Conservation (phyloP, 371 early-diverging fungal genomes). For the Amoeboaphelidium protococcarum region DNA sequence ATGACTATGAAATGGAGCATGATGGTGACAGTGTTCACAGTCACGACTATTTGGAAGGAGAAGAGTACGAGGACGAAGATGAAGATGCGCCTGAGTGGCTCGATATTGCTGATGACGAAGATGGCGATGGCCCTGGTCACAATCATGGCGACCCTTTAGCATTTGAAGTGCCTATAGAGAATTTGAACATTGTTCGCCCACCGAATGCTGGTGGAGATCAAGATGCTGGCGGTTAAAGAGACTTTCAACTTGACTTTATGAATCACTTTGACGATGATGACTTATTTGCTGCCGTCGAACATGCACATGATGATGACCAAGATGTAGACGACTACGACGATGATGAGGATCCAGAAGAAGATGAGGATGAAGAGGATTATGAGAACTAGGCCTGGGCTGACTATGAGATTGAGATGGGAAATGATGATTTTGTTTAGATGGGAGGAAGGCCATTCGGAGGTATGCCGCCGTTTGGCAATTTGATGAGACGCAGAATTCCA, state of each 20-base stretch:
- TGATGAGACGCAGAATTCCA: no score
- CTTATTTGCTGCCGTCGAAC: conserved; percentile 5
- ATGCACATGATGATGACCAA: conserved; percentile 9
- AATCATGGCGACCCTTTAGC: not conserved
- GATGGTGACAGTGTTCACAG: not conserved
- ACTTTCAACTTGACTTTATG: conserved; percentile 3
- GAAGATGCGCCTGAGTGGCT: conserved; percentile 2
- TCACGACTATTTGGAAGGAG: not conserved
- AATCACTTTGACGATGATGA: conserved; percentile 6
- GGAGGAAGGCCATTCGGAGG: conserved; percentile 3
- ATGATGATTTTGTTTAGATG: conserved; percentile 3
- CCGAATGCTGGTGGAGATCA: no score
- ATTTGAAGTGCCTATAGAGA: no score
- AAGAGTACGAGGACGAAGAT: conserved; percentile 1
- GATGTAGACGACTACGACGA: conserved; percentile 10
- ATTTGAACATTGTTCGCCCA: no score
- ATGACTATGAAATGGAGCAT: no score
- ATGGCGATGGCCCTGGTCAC: not conserved
- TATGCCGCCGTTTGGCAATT: no score
- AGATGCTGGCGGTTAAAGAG: not conserved
- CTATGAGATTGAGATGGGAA: conserved; percentile 2
- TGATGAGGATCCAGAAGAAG: conserved; percentile 4
- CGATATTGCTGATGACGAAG: conserved; percentile 8
- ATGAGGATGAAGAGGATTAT: conserved; percentile 11
- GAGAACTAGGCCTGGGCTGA: conserved; percentile 5